A percentile compares a stretch with the other conserved stretches of the same genome.
Conservation (phyloP, 805 yeast species). For the Cephaloascus fragrans region DNA sequence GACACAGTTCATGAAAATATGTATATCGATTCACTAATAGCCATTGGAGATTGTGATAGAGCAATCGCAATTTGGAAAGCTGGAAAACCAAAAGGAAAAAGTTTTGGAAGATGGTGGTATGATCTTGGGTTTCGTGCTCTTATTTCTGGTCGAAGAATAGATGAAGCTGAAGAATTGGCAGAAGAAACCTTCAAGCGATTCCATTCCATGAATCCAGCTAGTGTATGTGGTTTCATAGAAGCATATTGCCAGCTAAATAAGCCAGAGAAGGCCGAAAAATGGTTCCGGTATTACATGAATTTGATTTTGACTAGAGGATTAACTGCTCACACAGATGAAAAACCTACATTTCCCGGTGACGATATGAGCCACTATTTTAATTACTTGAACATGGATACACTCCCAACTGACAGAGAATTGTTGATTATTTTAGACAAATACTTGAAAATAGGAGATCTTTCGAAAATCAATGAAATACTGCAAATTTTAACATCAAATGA, state of each 20-base stretch:
- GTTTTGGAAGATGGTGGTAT: constrained; percentile 39
- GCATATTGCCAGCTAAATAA: background rate
- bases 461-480: background rate
- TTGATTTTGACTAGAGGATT: background rate
- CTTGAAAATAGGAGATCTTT: background rate
- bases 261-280: background rate
- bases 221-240: background rate
- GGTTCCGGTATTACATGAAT: background rate
- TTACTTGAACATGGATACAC: background rate
- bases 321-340: background rate
- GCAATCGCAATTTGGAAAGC: constrained; percentile 28
- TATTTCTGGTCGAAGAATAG: background rate
- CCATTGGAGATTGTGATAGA: constrained; percentile 16
- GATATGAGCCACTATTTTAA: background rate
- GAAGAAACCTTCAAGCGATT: too few species aligned
- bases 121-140: constrained; percentile 30
- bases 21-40: constrained; percentile 33
- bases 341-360: background rate
- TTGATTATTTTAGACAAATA: background rate
- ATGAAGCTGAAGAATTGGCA: background rate
- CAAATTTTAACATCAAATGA: background rate
- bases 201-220: background rate
- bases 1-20: constrained; percentile 43
- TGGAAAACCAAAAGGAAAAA: constrained; percentile 20
- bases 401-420: background rate